These are phyloP conservation scores for Aphanocladium album DNA, from an alignment of 2,329 filamentous ascomycete species.

Conservation along the genomic window DNA sequence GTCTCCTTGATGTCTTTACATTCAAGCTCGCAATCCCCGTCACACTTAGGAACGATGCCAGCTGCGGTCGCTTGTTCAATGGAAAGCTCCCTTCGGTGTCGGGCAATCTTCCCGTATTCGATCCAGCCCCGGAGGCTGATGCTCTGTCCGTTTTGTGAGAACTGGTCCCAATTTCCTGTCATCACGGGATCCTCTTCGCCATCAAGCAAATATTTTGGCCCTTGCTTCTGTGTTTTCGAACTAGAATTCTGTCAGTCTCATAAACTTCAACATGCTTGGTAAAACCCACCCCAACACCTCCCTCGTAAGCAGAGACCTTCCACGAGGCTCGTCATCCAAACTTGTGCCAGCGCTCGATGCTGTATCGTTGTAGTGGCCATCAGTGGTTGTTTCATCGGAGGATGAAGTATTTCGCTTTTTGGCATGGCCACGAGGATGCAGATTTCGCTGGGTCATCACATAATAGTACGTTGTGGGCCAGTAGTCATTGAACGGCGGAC, in stretches of 20 bases:
- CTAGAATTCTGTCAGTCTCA: background rate
- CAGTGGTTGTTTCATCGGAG: background rate
- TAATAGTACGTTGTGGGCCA: background rate
- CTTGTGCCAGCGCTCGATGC: background rate
- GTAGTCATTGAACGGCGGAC: background rate
- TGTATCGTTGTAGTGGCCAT: background rate
- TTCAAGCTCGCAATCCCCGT: background rate
- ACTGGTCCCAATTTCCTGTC: background rate
- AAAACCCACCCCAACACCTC: background rate
- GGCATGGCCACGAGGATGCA: background rate
- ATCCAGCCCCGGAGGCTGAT: background rate
- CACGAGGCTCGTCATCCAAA: background rate
- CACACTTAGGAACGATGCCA: background rate
- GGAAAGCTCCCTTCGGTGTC: background rate
- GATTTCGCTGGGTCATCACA: background rate
- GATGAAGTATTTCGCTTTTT: background rate
- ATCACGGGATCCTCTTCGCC: background rate
- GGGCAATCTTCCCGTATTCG: background rate
- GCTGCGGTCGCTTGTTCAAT: background rate
- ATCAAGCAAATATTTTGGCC: background rate
- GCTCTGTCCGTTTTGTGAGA: background rate
- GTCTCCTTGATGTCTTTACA: constrained; percentile 4
- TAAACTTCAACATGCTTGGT: no score
- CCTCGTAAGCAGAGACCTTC: background rate
- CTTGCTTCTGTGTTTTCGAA: background rate